Base-by-base conservation (phyloP, 192 early-diverging fungal genomes). In the Rhizophagus clarus region DNA sequence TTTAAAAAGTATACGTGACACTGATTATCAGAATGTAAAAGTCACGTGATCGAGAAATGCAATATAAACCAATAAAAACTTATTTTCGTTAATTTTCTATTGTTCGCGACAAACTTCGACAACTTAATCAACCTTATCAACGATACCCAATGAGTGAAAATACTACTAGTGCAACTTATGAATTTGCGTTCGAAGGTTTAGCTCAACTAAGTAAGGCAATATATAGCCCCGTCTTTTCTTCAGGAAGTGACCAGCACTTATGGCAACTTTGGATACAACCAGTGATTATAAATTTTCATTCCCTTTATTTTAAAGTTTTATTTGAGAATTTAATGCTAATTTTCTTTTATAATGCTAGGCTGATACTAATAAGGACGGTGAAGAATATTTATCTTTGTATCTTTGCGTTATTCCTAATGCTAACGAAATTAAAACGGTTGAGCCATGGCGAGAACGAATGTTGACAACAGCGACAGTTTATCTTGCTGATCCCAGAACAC, bases 191-290 rank as follows among this genome's bases (percentile, higher is more conserved):
- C 31, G 24, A 24, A 5, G 45, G 45, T 5, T 37, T 72, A 26
- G 15, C 71, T 72, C 34, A 40, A 47, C 71, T 72, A 20, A 49
- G 24, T 72, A 72, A 72, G 31, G n/a, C 71, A 22, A 17, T 72
- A 22, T 45, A 72, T 28, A 72, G 71, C 45, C 71, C 71, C 10
- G n/a, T 72, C 9, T 72, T 72, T 49, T 72, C 71, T 49, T 72
- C 71, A 34, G 71, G 71, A 26, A 26, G 40, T n/a, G 71, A 72
- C 12, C 71, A 72, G n/a, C 71, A 72, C 20, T 49, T 72, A 26
- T 72, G 71, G 71, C 71, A 72, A 10, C 71, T 72, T 49, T 40
- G 71, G 45, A 72, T 72, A 47, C 71, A 49, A 15, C 71, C 71
- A 26, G 71, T 72, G 24, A 67, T 8, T 67, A 10, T 1, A 6